These are phyloP conservation scores for Penicillium verrucosum DNA, from an alignment of 2,329 filamentous ascomycete genomes.

Conservation along the genomic window DNA sequence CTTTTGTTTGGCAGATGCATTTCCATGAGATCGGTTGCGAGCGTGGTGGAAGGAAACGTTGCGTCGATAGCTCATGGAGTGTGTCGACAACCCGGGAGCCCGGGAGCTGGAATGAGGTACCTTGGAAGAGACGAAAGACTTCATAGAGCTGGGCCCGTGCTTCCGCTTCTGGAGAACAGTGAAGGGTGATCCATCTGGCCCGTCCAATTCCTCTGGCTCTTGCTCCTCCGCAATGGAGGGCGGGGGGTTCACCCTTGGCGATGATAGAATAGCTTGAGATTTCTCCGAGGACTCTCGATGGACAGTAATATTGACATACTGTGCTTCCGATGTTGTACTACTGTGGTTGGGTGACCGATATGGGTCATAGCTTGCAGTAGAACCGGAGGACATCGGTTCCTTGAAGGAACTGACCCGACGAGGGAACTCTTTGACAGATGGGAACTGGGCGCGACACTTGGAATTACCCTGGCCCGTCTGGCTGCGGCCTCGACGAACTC, in stretches of 20 bases:
- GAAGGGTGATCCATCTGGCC: conserved; percentile 29
- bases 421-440: conserved; percentile 55
- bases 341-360: conserved; percentile 67
- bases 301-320: conserved; percentile 66
- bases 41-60: conserved; percentile 63
- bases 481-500: conserved; percentile 33
- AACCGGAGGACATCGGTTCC: conserved; percentile 41
- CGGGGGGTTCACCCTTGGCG: conserved; percentile 14
- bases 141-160: conserved; percentile 33
- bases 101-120: conserved; percentile 50
- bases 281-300: conserved; percentile 49
- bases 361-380: conserved; percentile 73
- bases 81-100: conserved; percentile 36
- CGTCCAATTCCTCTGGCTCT: conserved; percentile 16
- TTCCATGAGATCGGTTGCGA: conserved; percentile 40
- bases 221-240: conserved; percentile 23
- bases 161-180: conserved; percentile 33
- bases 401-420: conserved; percentile 50
- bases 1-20: conserved; percentile 24
- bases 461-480: conserved; percentile 21
- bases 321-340: conserved; percentile 49
- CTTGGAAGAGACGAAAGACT: conserved; percentile 42
- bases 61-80: conserved; percentile 55
- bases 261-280: neutral
- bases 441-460: conserved; percentile 54